A percentile compares a stretch with the other conserved stretches of the same genome.
These are phyloP conservation scores for Penicillium digitatum DNA, from an alignment of 2,329 filamentous ascomycete species.

Conservation along the genomic window DNA sequence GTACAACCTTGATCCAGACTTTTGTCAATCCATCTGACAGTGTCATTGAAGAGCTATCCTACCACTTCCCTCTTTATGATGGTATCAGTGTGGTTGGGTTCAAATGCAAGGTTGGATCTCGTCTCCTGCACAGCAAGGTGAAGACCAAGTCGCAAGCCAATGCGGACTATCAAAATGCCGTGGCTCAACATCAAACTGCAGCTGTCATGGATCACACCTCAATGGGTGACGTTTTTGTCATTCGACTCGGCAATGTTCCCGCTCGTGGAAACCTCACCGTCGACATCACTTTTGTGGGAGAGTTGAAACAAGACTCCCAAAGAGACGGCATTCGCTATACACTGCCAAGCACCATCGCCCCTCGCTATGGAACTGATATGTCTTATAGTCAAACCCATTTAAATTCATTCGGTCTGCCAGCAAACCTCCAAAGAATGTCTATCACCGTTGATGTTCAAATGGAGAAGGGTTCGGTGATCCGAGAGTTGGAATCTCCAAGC, in stretches of 20 bases:
- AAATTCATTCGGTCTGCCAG: background rate
- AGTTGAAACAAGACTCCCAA: conserved; percentile 68
- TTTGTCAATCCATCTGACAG: conserved; percentile 56
- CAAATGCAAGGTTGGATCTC: conserved; percentile 58
- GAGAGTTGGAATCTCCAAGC: conserved; percentile 61
- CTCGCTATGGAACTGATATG: conserved; percentile 54
- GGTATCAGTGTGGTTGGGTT: conserved; percentile 68
- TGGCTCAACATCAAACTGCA: conserved; percentile 57
- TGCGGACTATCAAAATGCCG: conserved; percentile 56
- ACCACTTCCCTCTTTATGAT: conserved; percentile 69
- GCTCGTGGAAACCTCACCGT: conserved; percentile 55
- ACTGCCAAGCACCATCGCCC: conserved; percentile 63
- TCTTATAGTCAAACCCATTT: conserved; percentile 1
- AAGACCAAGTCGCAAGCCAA: conserved; percentile 63
- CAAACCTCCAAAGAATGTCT: conserved; percentile 41
- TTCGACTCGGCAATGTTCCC: conserved; percentile 65
- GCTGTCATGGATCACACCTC: conserved; percentile 61
- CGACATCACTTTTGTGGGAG: conserved; percentile 63
- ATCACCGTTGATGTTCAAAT: conserved; percentile 61
- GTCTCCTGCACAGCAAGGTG: conserved; percentile 57
- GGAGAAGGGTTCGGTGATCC: conserved; percentile 54
- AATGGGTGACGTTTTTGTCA: conserved; percentile 64
- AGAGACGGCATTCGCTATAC: conserved; percentile 65
- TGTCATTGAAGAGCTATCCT: conserved; percentile 54
- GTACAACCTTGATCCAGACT: conserved; percentile 54